Percentiles rank a stretch among this genome's conserved stretches.
phyloP scores from a whole-genome alignment of 2,329 filamentous ascomycete genomes.

The Metarhizium anisopliae region DNA sequence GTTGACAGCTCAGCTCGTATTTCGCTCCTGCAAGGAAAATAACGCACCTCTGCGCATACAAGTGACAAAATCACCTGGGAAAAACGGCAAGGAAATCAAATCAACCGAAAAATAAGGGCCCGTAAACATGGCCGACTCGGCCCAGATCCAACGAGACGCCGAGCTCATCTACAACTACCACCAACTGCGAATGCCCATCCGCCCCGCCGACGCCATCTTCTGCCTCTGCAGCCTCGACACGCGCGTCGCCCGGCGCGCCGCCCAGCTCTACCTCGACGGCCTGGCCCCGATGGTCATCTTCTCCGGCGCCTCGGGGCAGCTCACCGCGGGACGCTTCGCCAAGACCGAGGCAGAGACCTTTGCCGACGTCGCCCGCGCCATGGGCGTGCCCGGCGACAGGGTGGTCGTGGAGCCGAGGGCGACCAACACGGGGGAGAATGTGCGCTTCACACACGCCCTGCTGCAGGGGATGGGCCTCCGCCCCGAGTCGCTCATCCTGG shows the following conservation, averaged over 20 bases:
- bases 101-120: neutral
- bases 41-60: neutral
- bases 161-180: slow-evolving; percentile 34
- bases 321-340: slow-evolving; percentile 24
- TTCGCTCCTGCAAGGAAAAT: neutral
- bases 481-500: slow-evolving; percentile 27
- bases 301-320: slow-evolving; percentile 31
- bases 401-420: slow-evolving; percentile 31
- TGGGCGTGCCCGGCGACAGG: slow-evolving; percentile 29
- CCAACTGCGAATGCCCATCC: slow-evolving; percentile 27
- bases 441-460: slow-evolving; percentile 29
- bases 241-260: slow-evolving; percentile 32
- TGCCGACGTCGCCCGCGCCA: slow-evolving; percentile 26
- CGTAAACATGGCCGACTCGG: neutral
- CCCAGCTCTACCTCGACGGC: slow-evolving; percentile 31
- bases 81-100: too few relatives aligned
- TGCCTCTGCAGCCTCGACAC: slow-evolving; percentile 38
- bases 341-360: slow-evolving; percentile 34
- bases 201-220: slow-evolving; percentile 32
- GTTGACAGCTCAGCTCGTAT: neutral
- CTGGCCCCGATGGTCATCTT: slow-evolving; percentile 31
- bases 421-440: slow-evolving; percentile 38
- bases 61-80: neutral
- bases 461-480: too few relatives aligned
- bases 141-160: slow-evolving; percentile 20